These are phyloP conservation scores for Bacidia gigantensis DNA, from an alignment of 495 filamentous ascomycete genomes.

Conservation along the genomic window DNA sequence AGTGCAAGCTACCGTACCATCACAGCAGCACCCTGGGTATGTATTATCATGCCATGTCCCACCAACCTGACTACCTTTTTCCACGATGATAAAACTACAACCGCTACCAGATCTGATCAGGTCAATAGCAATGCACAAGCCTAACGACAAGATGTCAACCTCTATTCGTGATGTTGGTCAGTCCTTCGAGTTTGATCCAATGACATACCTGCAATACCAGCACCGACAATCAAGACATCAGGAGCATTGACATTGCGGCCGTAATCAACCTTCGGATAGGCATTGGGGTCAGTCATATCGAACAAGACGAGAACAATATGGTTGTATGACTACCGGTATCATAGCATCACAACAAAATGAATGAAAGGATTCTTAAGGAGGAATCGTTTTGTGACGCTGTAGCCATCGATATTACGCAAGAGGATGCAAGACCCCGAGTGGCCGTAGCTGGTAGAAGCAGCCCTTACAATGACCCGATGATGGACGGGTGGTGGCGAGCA, in stretches of 20 bases:
- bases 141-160: neutral
- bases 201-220: constrained; percentile 30
- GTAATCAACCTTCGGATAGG: constrained; percentile 3
- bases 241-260: constrained; percentile 19
- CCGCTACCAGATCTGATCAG: constrained; percentile 38
- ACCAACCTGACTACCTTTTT: constrained; percentile 38
- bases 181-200: too few relatives aligned
- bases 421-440: too few relatives aligned
- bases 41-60: constrained; percentile 44
- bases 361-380: too few relatives aligned
- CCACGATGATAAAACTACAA: constrained; percentile 41
- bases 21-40: constrained; percentile 42
- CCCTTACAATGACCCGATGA: too few relatives aligned
- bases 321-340: too few relatives aligned
- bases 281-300: neutral
- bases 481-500: too few relatives aligned
- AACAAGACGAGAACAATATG: too few relatives aligned
- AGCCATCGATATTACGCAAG: too few relatives aligned
- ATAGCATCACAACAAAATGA: too few relatives aligned
- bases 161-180: neutral
- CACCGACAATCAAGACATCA: constrained; percentile 31
- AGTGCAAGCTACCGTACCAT: constrained; percentile 30
- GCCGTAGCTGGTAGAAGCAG: too few relatives aligned
- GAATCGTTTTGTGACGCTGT: too few relatives aligned
- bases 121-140: constrained; percentile 44